Percentiles rank a stretch among this genome's conserved stretches.
Evolutionary conservation across 805 yeast genomes (phyloP).

Genomic region (Candida ulmi): DNA sequence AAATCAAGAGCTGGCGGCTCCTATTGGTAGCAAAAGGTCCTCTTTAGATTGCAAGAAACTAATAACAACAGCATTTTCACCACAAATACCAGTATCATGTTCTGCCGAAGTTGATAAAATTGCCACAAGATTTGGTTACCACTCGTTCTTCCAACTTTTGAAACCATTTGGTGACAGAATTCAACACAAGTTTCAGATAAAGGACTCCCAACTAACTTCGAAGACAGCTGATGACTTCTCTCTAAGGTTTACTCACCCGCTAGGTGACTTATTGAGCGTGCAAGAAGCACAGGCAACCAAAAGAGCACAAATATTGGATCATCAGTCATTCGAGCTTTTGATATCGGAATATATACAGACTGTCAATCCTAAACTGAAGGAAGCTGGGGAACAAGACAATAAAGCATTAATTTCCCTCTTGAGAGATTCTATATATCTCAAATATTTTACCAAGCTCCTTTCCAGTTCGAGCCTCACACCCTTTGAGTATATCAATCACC

Average conservation of each 20-base stretch:
- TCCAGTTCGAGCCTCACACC: conserved; percentile 59
- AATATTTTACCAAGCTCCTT: conserved; percentile 51
- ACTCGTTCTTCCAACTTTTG: conserved; percentile 42
- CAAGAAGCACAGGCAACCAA: conserved; percentile 18
- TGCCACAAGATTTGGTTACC: conserved; percentile 35
- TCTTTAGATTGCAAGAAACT: conserved; percentile 23
- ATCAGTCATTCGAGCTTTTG: conserved; percentile 32
- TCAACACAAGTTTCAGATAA: conserved; percentile 40
- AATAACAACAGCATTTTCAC: conserved; percentile 40
- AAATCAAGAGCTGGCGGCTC: conserved; percentile 2
- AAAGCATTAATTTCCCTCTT: conserved; percentile 26
- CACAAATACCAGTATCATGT: conserved; percentile 44
- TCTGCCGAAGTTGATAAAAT: conserved; percentile 40
- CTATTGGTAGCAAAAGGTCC: conserved; percentile 11
- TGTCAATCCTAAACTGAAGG: conserved; percentile 18
- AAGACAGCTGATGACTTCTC: conserved; percentile 48
- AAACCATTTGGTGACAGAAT: conserved; percentile 53
- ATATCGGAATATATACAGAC: conserved; percentile 27
- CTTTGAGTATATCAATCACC: conserved; percentile 85
- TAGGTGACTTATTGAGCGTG: conserved; percentile 27
- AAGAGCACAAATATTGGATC: conserved; percentile 26
- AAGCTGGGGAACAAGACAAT: conserved; percentile 5
- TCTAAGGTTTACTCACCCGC: conserved; percentile 43
- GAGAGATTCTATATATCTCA: conserved; percentile 47
- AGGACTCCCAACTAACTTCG: conserved; percentile 46